phyloP scores from a whole-genome alignment of 176 grass and related monocot genomes.

The Cenchrus americanus region DNA sequence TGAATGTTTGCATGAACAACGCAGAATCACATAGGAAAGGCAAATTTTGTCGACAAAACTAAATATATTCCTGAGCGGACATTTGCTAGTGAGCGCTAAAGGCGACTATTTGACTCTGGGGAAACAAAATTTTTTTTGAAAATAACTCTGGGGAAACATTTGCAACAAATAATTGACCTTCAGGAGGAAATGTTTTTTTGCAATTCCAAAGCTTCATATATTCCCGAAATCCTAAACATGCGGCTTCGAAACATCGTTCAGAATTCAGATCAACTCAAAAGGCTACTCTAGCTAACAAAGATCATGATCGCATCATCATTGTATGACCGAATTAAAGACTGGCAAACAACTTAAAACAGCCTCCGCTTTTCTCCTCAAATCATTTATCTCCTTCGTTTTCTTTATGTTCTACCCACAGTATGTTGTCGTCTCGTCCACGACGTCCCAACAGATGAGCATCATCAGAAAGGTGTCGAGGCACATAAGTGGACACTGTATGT shows the following conservation, averaged over 20 bases:
- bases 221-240: neutral
- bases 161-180: neutral
- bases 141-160: neutral
- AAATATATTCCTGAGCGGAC: too few relatives aligned
- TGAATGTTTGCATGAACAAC: neutral
- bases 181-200: neutral
- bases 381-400: neutral
- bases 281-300: neutral
- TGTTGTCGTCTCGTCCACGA: neutral
- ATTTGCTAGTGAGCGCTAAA: neutral
- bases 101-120: neutral
- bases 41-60: neutral
- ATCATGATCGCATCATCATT: neutral
- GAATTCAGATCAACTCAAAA: neutral
- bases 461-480: conserved; percentile 3
- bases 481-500: conserved; percentile 27
- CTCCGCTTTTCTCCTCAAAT: neutral
- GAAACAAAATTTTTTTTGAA: too few relatives aligned
- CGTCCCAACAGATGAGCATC: neutral
- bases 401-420: conserved; percentile 9
- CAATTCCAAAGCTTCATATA: neutral
- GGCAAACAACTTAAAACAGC: neutral
- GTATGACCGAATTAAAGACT: neutral
- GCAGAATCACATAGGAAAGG: neutral
- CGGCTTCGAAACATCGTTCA: neutral